Conservation (phyloP, 192 early-diverging fungal species). For the Linnemannia schmuckeri region DNA sequence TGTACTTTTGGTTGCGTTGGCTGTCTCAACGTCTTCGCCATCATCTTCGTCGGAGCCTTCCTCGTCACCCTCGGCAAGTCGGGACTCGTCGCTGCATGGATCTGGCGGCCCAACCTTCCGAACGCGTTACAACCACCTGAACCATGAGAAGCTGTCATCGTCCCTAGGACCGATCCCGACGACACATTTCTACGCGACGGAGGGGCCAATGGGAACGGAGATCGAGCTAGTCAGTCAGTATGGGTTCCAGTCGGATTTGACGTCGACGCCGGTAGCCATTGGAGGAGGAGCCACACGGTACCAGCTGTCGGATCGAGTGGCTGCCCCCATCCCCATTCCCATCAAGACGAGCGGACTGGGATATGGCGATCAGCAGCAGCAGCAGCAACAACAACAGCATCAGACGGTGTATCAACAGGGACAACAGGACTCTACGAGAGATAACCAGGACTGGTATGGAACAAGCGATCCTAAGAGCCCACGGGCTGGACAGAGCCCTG, state of each 20-base stretch:
- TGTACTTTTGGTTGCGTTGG: constrained; percentile 26
- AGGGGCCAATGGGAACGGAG: constrained; percentile 27
- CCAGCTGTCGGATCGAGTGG: constrained; percentile 11
- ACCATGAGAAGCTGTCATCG: constrained; percentile 14
- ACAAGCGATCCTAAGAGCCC: background rate
- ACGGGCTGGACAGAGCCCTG: constrained; percentile 11
- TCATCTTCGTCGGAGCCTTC: background rate
- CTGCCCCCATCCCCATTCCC: background rate
- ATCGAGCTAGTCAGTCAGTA: constrained; percentile 46
- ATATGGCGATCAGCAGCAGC: background rate
- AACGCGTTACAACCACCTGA: background rate
- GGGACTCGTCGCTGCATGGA: background rate
- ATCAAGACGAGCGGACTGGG: constrained; percentile 1
- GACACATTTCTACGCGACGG: constrained; percentile 35
- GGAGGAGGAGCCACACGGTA: background rate
- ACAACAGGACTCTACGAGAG: background rate
- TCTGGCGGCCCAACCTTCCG: background rate
- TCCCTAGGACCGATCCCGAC: constrained; percentile 26
- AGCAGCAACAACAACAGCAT: background rate
- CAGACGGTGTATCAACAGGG: background rate
- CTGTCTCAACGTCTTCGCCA: constrained; percentile 3
- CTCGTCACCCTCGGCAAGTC: background rate
- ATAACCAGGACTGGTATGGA: constrained; percentile 3
- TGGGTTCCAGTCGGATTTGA: constrained; percentile 20
- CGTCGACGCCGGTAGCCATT: background rate